These are phyloP conservation scores for Paraglomus occultum DNA, from an alignment of 192 early-diverging fungal genomes.

Conservation along the genomic window DNA sequence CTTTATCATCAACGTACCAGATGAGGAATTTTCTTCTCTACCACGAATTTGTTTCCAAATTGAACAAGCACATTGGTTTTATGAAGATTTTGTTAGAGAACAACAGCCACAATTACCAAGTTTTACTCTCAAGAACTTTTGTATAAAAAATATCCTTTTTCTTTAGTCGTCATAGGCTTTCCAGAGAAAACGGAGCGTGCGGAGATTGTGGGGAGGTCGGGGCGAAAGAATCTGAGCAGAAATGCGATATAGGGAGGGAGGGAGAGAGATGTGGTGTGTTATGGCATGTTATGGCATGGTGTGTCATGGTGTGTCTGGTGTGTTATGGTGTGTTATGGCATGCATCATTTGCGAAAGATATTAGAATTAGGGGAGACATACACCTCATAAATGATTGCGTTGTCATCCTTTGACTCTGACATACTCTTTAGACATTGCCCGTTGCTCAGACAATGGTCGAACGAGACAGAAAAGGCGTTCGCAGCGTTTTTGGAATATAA, in stretches of 20 bases:
- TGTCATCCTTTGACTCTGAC: constrained; percentile 42
- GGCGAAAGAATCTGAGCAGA: no score
- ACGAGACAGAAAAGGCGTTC: constrained; percentile 87
- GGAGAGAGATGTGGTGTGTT: no score
- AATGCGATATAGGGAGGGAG: no score
- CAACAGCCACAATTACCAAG: constrained; percentile 75
- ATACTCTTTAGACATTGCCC: constrained; percentile 89
- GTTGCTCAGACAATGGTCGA: constrained; percentile 82
- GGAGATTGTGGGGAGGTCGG: no score
- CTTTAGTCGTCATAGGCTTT: background rate
- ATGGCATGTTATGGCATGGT: no score
- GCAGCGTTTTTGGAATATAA: constrained; percentile 94
- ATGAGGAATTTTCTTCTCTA: constrained; percentile 91
- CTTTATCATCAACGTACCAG: constrained; percentile 99
- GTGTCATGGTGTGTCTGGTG: no score
- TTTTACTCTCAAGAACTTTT: constrained; percentile 83
- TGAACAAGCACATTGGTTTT: constrained; percentile 99
- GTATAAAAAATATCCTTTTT: constrained; percentile 59
- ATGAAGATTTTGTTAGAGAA: constrained; percentile 97
- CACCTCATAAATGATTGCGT: background rate
- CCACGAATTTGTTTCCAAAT: constrained; percentile 98
- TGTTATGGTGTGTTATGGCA: no score
- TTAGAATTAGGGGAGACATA: no score
- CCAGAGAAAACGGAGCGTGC: no score
- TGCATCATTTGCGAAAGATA: no score